A percentile compares a stretch with the other conserved stretches of the same genome.
phyloP scores from a whole-genome alignment of 164 flowering plant species.

The Piper longum region DNA sequence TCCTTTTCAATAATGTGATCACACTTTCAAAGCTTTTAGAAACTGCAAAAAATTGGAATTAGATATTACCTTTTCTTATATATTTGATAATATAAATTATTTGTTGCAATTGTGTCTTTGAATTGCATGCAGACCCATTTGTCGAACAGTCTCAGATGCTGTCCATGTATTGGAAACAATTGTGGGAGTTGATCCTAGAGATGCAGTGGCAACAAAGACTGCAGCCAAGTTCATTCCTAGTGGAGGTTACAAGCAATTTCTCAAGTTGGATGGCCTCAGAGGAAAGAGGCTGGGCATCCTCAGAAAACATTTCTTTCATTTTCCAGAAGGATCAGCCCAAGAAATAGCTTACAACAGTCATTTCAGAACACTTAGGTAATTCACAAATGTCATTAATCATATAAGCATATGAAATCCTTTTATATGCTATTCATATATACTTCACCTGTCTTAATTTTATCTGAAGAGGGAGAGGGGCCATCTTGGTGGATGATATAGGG shows the following conservation, averaged over 20 bases:
- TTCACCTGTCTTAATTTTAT: background rate
- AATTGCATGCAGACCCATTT: slow-evolving; percentile 32
- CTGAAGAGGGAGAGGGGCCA: slow-evolving; percentile 24
- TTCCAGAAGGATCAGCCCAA: background rate
- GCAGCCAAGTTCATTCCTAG: slow-evolving; percentile 38
- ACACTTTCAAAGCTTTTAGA: background rate
- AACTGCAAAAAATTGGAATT: background rate
- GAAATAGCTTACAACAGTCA: slow-evolving; percentile 15
- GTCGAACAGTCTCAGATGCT: slow-evolving; percentile 66
- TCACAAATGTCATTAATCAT: background rate
- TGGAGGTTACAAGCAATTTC: slow-evolving; percentile 51
- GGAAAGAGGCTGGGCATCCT: slow-evolving; percentile 42
- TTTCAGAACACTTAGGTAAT: slow-evolving; percentile 25
- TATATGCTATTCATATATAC: background rate
- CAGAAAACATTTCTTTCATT: slow-evolving; percentile 12
- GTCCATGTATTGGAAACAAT: slow-evolving; percentile 53
- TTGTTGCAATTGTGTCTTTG: background rate
- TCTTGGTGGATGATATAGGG: slow-evolving; percentile 32
- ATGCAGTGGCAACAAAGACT: slow-evolving; percentile 26
- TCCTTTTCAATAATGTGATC: background rate
- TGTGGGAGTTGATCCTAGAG: slow-evolving; percentile 41
- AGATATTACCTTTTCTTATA: background rate
- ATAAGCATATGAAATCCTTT: background rate
- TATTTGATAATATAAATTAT: background rate
- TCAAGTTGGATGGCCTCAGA: slow-evolving; percentile 36